Percentiles rank a stretch among this genome's conserved stretches.
phyloP scores from a whole-genome alignment of 192 early-diverging fungal genomes.

The Radiomyces spectabilis region DNA sequence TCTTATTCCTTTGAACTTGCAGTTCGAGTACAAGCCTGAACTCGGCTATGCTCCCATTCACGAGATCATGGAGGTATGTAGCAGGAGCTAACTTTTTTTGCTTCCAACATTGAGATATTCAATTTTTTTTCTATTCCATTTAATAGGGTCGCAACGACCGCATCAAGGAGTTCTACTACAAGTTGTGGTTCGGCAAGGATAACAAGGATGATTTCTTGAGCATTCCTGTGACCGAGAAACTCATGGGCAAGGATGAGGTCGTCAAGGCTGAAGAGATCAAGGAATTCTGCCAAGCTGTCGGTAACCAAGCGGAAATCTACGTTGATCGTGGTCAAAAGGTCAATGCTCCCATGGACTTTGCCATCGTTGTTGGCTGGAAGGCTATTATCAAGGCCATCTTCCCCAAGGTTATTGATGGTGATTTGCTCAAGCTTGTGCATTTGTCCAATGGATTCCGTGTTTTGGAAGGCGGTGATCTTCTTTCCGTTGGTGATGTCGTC shows the following conservation, averaged over 20 bases:
- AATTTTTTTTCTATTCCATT: conserved; percentile 3
- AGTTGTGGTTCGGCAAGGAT: conserved; percentile 68
- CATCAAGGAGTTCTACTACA: conserved; percentile 81
- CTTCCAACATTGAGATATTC: not conserved
- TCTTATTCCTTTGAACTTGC: conserved; percentile 68
- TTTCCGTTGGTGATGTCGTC: conserved; percentile 78
- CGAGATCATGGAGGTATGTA: conserved; percentile 63
- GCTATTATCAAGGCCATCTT: conserved; percentile 87
- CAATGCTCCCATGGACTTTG: conserved; percentile 88
- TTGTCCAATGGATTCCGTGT: conserved; percentile 91
- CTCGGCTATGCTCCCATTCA: conserved; percentile 81
- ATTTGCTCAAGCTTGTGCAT: conserved; percentile 87
- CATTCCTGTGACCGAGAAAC: conserved; percentile 56
- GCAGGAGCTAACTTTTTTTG: conserved; percentile 6
- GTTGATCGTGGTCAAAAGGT: conserved; percentile 67
- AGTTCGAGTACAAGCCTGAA: conserved; percentile 74
- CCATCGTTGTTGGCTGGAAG: conserved; percentile 89
- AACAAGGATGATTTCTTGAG: conserved; percentile 38
- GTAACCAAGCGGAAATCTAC: conserved; percentile 62
- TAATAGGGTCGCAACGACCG: conserved; percentile 64
- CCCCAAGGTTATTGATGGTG: conserved; percentile 90
- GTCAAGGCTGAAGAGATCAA: conserved; percentile 57
- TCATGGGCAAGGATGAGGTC: conserved; percentile 52
- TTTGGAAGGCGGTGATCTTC: conserved; percentile 61
- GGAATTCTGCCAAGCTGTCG: conserved; percentile 71